phyloP scores from a whole-genome alignment of 1,139 yeast genomes.

The Protomyces inundatus region DNA sequence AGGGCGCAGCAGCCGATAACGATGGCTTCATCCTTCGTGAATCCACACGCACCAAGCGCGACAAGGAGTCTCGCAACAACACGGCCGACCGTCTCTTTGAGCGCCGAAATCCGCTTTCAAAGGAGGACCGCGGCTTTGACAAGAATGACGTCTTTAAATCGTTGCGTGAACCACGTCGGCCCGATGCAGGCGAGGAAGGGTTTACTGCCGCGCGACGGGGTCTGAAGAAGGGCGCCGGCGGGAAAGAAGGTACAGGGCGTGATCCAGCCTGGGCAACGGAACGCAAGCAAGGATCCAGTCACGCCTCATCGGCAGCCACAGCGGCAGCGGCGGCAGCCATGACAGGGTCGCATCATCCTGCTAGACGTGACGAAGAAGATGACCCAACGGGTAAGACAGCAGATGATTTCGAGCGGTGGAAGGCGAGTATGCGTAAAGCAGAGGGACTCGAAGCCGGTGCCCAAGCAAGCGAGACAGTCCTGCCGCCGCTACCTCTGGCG shows the following conservation, averaged over 20 bases:
- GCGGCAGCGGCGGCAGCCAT: neutral
- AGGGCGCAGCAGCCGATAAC: neutral
- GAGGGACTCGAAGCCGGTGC: neutral
- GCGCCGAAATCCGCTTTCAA: neutral
- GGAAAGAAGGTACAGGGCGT: neutral
- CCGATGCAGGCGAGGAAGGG: constrained; percentile 7
- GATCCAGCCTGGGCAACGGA: neutral
- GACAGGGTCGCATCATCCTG: neutral
- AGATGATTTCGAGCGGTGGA: constrained; percentile 24
- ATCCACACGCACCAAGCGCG: neutral
- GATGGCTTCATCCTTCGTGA: neutral
- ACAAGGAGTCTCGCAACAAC: neutral
- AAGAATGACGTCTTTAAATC: constrained; percentile 1
- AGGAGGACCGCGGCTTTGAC: constrained; percentile 5
- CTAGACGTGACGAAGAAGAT: neutral
- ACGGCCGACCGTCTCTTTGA: constrained; percentile 4
- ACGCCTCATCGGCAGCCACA: neutral
- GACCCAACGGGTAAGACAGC: constrained; percentile 11
- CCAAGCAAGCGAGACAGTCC: neutral
- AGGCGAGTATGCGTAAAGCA: constrained; percentile 13
- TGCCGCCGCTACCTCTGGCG: neutral
- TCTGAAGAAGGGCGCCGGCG: neutral
- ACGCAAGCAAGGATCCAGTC: neutral
- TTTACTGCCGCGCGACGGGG: neutral
- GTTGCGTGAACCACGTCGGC: constrained; percentile 1